Percentiles rank a stretch among this genome's conserved stretches.
These are phyloP conservation scores for Biscogniauxia mediterranea DNA, from an alignment of 2,329 filamentous ascomycete genomes.

Conservation along the genomic window DNA sequence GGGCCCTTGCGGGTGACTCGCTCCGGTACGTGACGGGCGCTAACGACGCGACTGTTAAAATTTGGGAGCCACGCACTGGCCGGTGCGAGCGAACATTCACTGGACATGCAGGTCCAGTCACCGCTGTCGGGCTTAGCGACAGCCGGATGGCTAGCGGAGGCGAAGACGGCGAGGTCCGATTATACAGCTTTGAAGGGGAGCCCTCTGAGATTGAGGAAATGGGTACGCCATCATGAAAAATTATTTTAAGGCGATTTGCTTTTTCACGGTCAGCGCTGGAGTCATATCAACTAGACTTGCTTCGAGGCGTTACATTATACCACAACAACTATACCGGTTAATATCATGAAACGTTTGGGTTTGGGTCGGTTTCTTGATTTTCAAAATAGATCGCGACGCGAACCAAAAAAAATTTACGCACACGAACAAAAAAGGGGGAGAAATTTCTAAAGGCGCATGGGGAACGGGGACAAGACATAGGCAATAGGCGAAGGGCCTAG, in stretches of 20 bases:
- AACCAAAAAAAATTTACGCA: background rate
- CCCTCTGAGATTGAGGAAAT: conserved; percentile 43
- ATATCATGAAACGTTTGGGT: conserved; percentile 1
- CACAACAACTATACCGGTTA: conserved; percentile 10
- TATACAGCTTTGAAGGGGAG: conserved; percentile 71
- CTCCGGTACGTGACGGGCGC: conserved; percentile 84
- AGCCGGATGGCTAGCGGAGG: conserved; percentile 86
- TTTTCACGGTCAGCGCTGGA: background rate
- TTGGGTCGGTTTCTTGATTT: background rate
- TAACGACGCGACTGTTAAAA: conserved; percentile 93
- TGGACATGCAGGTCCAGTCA: conserved; percentile 86
- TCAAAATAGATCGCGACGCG: background rate
- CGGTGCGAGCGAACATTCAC: conserved; percentile 91
- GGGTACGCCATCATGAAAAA: conserved; percentile 48
- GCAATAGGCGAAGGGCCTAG: no score
- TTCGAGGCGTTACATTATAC: conserved; percentile 19
- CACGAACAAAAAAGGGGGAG: background rate
- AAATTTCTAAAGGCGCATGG: background rate
- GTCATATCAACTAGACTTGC: background rate
- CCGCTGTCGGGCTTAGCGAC: conserved; percentile 88
- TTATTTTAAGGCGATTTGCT: conserved; percentile 1
- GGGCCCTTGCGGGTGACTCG: conserved; percentile 87
- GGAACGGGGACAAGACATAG: no score
- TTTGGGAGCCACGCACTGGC: conserved; percentile 88
- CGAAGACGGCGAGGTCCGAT: conserved; percentile 86